These are phyloP conservation scores for Panaeolus cyanescens DNA, from an alignment of 768 basidiomycete genomes.

Conservation along the genomic window DNA sequence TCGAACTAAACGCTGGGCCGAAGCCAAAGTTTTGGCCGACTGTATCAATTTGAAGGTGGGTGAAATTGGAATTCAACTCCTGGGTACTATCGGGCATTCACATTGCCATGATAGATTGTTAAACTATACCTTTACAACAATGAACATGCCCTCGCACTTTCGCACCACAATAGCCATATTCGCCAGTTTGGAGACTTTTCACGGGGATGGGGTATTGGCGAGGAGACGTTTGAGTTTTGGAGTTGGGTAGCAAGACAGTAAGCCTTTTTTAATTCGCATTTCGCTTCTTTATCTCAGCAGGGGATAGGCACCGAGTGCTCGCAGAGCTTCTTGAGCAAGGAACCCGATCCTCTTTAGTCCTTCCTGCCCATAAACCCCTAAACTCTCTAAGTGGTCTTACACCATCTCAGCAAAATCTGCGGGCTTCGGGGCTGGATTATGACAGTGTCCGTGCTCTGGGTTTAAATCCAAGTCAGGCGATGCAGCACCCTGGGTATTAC, in stretches of 20 bases:
- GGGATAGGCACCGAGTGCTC: constrained; percentile 77
- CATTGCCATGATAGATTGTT: constrained; percentile 56
- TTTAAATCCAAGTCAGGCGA: constrained; percentile 75
- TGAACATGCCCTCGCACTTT: constrained; percentile 78
- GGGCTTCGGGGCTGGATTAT: constrained; percentile 36
- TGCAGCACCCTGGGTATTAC: constrained; percentile 93
- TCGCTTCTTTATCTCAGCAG: background rate
- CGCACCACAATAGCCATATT: constrained; percentile 84
- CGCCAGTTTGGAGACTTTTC: constrained; percentile 86
- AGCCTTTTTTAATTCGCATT: background rate
- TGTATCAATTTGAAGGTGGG: constrained; percentile 87
- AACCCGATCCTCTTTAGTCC: constrained; percentile 56
- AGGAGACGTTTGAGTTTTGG: constrained; percentile 97
- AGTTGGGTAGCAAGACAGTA: constrained; percentile 94
- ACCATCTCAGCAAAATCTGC: constrained; percentile 17
- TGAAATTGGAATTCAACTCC: background rate
- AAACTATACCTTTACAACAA: constrained; percentile 92
- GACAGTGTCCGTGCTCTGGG: constrained; percentile 67
- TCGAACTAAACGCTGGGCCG: constrained; percentile 96
- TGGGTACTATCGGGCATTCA: background rate
- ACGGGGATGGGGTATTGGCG: constrained; percentile 92
- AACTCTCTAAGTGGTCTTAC: constrained; percentile 20
- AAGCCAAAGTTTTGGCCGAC: constrained; percentile 96
- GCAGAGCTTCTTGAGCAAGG: constrained; percentile 92
- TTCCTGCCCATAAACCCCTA: constrained; percentile 60